Conservation (phyloP, 257 asterid species). For the Capsicum rhomboideum region DNA sequence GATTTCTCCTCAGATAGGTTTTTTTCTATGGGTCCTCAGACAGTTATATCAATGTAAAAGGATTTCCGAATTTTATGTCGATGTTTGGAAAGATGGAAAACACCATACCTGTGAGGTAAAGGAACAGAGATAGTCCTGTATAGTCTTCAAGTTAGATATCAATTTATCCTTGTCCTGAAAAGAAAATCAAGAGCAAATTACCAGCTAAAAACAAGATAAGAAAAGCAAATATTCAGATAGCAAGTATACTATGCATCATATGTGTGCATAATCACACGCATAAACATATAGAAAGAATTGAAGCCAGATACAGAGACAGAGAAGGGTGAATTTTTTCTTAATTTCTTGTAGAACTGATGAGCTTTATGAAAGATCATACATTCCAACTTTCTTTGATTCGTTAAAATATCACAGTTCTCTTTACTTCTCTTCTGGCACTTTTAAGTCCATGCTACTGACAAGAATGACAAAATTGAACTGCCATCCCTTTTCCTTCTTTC, state of each 20-base stretch:
- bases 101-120: conserved; percentile 68
- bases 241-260: neutral
- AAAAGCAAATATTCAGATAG: neutral
- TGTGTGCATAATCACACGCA: conserved; percentile 1
- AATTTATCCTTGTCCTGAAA: conserved; percentile 85
- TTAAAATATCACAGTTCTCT: neutral
- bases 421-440: neutral
- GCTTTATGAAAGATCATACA: neutral
- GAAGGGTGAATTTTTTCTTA: neutral
- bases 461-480: neutral
- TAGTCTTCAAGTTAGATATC: conserved; percentile 70
- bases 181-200: conserved; percentile 1
- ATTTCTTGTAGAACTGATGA: neutral
- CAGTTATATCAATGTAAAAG: neutral
- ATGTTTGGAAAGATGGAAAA: neutral
- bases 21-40: neutral
- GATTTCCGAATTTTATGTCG: neutral
- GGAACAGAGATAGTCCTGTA: conserved; percentile 93
- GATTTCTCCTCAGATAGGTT: neutral
- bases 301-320: neutral
- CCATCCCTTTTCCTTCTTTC: neutral
- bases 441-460: neutral
- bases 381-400: neutral
- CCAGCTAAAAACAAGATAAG: neutral
- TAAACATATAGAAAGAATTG: neutral